A percentile compares a stretch with the other conserved stretches of the same genome.
Evolutionary conservation across 495 filamentous ascomycete species (phyloP).

Genomic region (Schizothecium vesticola): DNA sequence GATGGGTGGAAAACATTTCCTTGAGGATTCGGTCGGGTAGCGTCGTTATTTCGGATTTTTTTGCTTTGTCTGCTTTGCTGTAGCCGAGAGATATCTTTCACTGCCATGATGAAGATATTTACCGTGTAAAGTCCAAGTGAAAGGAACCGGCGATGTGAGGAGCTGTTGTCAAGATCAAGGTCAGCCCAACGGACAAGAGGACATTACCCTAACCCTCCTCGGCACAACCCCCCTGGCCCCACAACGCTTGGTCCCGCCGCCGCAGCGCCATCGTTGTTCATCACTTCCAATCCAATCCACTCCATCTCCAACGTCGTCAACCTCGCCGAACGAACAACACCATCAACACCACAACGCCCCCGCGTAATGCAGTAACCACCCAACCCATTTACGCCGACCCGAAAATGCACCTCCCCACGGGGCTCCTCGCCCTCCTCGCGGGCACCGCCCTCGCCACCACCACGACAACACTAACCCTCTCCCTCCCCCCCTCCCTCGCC

Average conservation of each 20-base stretch:
- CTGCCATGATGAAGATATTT: not conserved
- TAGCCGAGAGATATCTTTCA: not conserved
- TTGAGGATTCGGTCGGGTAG: not conserved
- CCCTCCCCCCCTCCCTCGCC: slow-evolving; percentile 42
- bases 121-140: not conserved
- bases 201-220: not conserved
- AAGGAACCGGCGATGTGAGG: not conserved
- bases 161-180: not conserved
- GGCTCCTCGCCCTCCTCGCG: slow-evolving; percentile 19
- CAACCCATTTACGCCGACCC: slow-evolving; percentile 2
- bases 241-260: not conserved
- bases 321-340: not conserved
- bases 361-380: not conserved
- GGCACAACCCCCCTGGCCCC: not conserved
- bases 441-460: not conserved
- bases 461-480: slow-evolving; percentile 27
- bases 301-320: not conserved
- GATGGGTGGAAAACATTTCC: not conserved
- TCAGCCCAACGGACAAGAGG: not conserved
- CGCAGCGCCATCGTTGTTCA: not conserved
- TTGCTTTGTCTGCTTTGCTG: not conserved
- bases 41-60: slow-evolving; percentile 2
- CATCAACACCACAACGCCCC: not conserved
- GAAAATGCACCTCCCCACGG: slow-evolving; percentile 9
- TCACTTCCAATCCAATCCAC: not conserved